phyloP scores from a whole-genome alignment of 2,329 filamentous ascomycete species.

The Monosporascus sp. region DNA sequence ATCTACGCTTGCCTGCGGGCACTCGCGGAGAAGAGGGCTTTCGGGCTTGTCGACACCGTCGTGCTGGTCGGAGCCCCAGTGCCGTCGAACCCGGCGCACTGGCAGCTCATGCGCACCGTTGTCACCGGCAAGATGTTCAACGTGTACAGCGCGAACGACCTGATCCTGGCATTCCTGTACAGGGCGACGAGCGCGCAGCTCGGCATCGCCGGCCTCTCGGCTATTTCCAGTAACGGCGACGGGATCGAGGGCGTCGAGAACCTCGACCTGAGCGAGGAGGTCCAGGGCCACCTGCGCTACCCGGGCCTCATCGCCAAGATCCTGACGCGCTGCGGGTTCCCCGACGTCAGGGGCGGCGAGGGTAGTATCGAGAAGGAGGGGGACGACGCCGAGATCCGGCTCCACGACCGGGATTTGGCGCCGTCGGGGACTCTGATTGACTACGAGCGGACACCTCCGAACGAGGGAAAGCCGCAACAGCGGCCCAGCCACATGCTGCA shows the following conservation, averaged over 20 bases:
- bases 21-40: constrained; percentile 60
- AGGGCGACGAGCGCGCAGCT: constrained; percentile 76
- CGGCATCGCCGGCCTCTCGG: constrained; percentile 78
- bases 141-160: constrained; percentile 82
- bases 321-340: constrained; percentile 46
- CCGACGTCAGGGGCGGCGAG: constrained; percentile 37
- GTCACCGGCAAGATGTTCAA: constrained; percentile 82
- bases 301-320: constrained; percentile 47
- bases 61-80: constrained; percentile 76
- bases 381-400: constrained; percentile 24
- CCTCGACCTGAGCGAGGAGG: constrained; percentile 46
- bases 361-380: constrained; percentile 47
- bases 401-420: constrained; percentile 26
- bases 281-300: constrained; percentile 48
- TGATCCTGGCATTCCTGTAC: constrained; percentile 82
- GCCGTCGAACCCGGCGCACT: constrained; percentile 65
- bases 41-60: constrained; percentile 58
- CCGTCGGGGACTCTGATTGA: constrained; percentile 35
- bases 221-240: constrained; percentile 55
- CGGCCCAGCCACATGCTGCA: constrained; percentile 11
- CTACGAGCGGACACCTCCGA: constrained; percentile 30
- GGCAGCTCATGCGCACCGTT: constrained; percentile 71
- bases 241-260: constrained; percentile 51
- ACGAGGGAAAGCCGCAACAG: constrained; percentile 4
- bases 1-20: constrained; percentile 63